Evolutionary conservation across 768 basidiomycete species (phyloP), one percentile per base, ranked within the genome.

Genomic region (Suillus discolor): DNA sequence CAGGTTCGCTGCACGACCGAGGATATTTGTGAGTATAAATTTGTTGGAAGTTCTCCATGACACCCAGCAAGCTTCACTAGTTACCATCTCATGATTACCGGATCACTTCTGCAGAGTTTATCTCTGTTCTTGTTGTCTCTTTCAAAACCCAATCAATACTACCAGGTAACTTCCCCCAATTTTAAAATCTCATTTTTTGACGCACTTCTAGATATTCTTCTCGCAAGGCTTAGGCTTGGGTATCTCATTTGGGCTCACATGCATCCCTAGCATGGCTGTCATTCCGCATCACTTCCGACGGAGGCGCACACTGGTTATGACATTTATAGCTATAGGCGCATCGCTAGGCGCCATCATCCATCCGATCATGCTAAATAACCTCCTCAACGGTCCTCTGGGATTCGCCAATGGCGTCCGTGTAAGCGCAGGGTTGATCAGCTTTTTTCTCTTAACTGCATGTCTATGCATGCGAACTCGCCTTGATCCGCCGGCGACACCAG

Each of bases 221-320:
- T 67, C 75, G 25, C 84, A 85, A 70, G 84, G 83, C 2, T 63
- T 85, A n/a, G 70, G 73, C 16, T 71, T 74, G 2, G 83, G 84
- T 4, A 65, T 83, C 12, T 82, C 75, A 6, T 9, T 11, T 1
- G 86, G 84, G 15, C 63, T 84, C 41, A 68, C 83, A 55, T 86
- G 78, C 65, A 68, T 85, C n/a, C 84, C 84, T 0, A 77, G 80
- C 45, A 65, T 81, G 54, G 77, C 78, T 15, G 65, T 85, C 31
- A 68, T 83, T 8, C 78, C 81, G 2, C 84, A 83, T 44, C 79
- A 82, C 66, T 87, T 86, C 74, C 71, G 71, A 38, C 72, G 71
- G 51, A 74, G 76, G 11, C 75, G 47, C 23, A 49, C 47, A 6
- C 23, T 49, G 13, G 47, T 49, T 49, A 23, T 49, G 47, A 15